phyloP scores from a whole-genome alignment of 495 filamentous ascomycete genomes.

The Hypoxylon intermedium region DNA sequence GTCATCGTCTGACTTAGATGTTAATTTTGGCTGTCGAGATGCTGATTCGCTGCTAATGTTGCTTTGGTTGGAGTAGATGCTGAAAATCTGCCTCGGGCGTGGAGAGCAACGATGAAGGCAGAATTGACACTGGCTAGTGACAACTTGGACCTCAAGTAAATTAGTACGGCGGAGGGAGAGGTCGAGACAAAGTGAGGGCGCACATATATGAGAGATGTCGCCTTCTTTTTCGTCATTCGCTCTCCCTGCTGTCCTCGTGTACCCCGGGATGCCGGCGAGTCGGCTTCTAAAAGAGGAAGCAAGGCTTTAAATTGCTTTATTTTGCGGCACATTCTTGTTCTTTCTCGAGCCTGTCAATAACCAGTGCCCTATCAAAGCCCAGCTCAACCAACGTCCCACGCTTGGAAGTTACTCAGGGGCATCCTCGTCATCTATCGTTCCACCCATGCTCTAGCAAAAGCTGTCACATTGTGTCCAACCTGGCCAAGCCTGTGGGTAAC shows the following conservation, averaged over 20 bases:
- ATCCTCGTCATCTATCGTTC: conserved; percentile 36
- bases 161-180: conserved; percentile 21
- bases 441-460: conserved; percentile 23
- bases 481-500: conserved; percentile 9
- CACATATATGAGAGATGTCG: conserved; percentile 16
- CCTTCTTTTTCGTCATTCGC: conserved; percentile 34
- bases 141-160: conserved; percentile 14
- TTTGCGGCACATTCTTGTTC: conserved; percentile 35
- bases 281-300: conserved; percentile 35
- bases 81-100: conserved; percentile 19
- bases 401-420: conserved; percentile 38
- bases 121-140: neutral
- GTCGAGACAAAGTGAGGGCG: conserved; percentile 11
- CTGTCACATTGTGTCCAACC: conserved; percentile 27
- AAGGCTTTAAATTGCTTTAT: conserved; percentile 46
- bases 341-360: conserved; percentile 18
- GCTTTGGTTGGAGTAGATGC: conserved; percentile 18
- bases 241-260: conserved; percentile 17
- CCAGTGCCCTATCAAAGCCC: conserved; percentile 36
- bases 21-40: conserved; percentile 23
- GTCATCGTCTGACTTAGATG: conserved; percentile 32
- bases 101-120: neutral
- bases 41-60: conserved; percentile 10
- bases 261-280: conserved; percentile 22
- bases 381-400: conserved; percentile 27